Base-by-base conservation (phyloP, 148 eudicot genomes). In the Rhododendron simsii region DNA sequence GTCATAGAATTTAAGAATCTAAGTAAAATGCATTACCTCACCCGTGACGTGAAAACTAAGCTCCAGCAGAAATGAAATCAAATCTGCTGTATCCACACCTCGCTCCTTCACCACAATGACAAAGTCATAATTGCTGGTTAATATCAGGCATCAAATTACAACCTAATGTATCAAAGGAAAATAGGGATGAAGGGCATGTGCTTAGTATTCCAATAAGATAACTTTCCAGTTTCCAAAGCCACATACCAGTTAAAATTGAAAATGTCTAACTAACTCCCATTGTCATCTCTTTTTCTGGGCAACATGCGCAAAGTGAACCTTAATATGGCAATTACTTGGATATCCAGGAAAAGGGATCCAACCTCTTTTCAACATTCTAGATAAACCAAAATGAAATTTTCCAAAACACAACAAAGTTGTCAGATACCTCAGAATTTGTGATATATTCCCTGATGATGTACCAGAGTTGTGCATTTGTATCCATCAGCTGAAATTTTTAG, bases 381-480 rank as follows among this genome's bases (percentile, higher is more conserved):
- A 59, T 16, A 81, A 51, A 81, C 39, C 50, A 53, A 81, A 28
- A 81, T 48, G 39, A 86, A 14, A 28, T 6, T 53, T 45, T 10
- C 15, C 3, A 23, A 65, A 79, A 30, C 20, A 57, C 1, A 75
- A 4, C 41, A 74, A 59, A 41, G 12, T 59, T 74, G 63, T 59
- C 20, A 33, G 83, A 86, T 90, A 96, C 99, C 99, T 96, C 99
- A 63, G 98, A 92, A 86, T 96, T 94, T 63, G 93, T 91, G 76
- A 96, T 96, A 86, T 96, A 96, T 88, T 96, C 99, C 89, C 99
- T 94, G 87, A 96, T 91, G 86, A 96, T 95, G 89, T 96, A 96
- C 99, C 99, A 96, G 67, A 96, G 98, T 89, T 96, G 99, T 84
- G 98, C 96, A 89, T 95, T 96, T 88, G 98, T 96, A 85, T 96